Conservation (phyloP, 371 early-diverging fungal species). For the Rhizopus stolonifer region DNA sequence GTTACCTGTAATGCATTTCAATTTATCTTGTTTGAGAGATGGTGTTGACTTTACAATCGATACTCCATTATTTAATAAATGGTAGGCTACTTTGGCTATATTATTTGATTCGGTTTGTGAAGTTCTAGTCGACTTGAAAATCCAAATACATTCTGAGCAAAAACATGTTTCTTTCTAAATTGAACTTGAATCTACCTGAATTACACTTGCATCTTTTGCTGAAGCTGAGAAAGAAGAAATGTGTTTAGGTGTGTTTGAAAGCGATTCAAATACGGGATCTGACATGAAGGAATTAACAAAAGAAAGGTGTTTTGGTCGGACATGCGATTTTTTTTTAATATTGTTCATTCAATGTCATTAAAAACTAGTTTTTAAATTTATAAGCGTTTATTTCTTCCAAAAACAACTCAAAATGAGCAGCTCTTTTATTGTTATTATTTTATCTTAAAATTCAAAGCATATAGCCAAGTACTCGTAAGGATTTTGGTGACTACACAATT, state of each 20-base stretch:
- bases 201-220: constrained; percentile 18
- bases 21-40: constrained; percentile 22
- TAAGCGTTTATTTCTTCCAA: too few species aligned
- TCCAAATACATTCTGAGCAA: background rate
- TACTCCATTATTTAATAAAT: constrained; percentile 22
- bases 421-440: too few species aligned
- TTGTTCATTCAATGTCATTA: too few species aligned
- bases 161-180: background rate
- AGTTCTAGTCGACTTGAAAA: constrained; percentile 12
- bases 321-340: too few species aligned
- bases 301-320: too few species aligned
- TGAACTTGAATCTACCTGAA: constrained; percentile 13
- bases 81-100: constrained; percentile 21
- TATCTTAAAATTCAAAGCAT: too few species aligned
- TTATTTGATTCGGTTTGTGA: background rate
- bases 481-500: too few species aligned
- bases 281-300: too few species aligned
- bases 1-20: constrained; percentile 27
- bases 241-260: constrained; percentile 23
- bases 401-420: too few species aligned
- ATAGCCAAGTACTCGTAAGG: too few species aligned
- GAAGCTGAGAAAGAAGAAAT: constrained; percentile 27
- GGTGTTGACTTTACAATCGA: constrained; percentile 15
- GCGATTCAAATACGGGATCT: constrained; percentile 27
- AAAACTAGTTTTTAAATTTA: too few species aligned